Conservation (phyloP, 2,329 filamentous ascomycete species). For the Onygena corvina region DNA sequence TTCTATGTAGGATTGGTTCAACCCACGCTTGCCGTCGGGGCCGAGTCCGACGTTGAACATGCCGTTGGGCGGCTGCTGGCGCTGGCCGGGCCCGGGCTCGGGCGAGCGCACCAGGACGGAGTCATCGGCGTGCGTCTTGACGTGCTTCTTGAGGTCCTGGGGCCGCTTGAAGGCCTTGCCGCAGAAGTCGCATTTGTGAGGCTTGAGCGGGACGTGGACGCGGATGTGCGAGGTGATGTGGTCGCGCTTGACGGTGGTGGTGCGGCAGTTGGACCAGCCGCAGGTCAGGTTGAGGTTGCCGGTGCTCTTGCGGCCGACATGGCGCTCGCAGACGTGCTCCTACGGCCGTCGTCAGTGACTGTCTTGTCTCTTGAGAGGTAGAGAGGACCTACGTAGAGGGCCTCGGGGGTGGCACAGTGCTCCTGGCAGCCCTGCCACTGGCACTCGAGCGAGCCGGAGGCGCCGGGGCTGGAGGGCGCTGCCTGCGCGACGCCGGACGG, state of each 20-base stretch:
- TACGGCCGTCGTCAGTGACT: constrained; percentile 30
- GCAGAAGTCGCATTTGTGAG: constrained; percentile 97
- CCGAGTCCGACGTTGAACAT: constrained; percentile 25
- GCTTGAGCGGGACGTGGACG: constrained; percentile 96
- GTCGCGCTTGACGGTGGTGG: constrained; percentile 94
- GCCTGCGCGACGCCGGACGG: constrained; percentile 19
- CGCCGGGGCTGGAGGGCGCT: constrained; percentile 21
- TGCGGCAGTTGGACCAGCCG: constrained; percentile 92
- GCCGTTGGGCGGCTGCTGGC: constrained; percentile 28
- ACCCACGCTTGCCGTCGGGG: constrained; percentile 28
- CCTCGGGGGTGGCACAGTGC: constrained; percentile 45
- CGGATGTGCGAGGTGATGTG: constrained; percentile 99
- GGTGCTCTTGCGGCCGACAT: constrained; percentile 97
- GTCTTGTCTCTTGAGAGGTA: constrained; percentile 4
- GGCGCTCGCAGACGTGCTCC: constrained; percentile 97
- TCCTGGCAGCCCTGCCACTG: constrained; percentile 54
- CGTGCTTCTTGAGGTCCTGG: constrained; percentile 97
- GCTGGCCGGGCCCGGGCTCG: constrained; percentile 41
- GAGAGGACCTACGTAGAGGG: constrained; percentile 46
- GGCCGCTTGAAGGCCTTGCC: constrained; percentile 98
- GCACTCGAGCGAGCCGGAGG: constrained; percentile 37
- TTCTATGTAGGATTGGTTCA: neutral
- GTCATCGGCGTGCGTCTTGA: constrained; percentile 97
- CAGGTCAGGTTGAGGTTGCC: constrained; percentile 97
- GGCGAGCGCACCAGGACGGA: constrained; percentile 60